phyloP scores from a whole-genome alignment of 2,329 filamentous ascomycete genomes.

The Claviceps spartinae region DNA sequence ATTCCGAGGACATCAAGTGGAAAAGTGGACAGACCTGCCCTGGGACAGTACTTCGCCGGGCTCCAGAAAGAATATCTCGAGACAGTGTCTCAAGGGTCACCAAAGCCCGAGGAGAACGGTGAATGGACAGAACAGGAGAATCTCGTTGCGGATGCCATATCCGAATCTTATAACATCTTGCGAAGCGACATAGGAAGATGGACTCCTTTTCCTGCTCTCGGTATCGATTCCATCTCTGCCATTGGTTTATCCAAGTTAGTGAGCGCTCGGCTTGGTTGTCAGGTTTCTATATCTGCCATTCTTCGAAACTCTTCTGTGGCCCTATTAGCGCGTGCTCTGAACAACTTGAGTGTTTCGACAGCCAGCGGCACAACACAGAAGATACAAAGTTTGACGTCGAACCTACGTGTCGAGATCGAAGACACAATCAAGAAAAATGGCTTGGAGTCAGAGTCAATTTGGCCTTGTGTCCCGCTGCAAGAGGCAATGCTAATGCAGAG shows the following conservation, averaged over 20 bases:
- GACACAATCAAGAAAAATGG: conserved; percentile 9
- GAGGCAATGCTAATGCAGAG: conserved; percentile 63
- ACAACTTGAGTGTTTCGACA: background rate
- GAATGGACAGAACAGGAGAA: conserved; percentile 44
- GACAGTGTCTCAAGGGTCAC: conserved; percentile 12
- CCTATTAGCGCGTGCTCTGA: conserved; percentile 33
- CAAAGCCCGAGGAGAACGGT: conserved; percentile 17
- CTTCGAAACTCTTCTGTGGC: conserved; percentile 55
- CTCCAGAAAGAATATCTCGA: conserved; percentile 34
- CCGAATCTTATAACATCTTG: conserved; percentile 33
- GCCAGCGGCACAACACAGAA: background rate
- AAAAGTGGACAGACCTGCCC: conserved; percentile 51
- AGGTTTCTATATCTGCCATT: conserved; percentile 53
- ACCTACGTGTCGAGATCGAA: conserved; percentile 1
- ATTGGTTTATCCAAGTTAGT: conserved; percentile 54
- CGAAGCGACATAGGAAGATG: conserved; percentile 39
- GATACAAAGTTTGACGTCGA: conserved; percentile 14
- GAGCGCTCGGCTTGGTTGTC: conserved; percentile 26
- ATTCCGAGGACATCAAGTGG: conserved; percentile 63
- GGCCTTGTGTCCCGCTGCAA: conserved; percentile 79
- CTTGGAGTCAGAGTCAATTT: conserved; percentile 36
- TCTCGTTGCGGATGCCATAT: conserved; percentile 40
- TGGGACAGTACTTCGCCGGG: conserved; percentile 34
- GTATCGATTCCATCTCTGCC: conserved; percentile 71
- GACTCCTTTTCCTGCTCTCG: conserved; percentile 64